phyloP scores from a whole-genome alignment of 2,329 filamentous ascomycete species.

The Neospermospora avenae region DNA sequence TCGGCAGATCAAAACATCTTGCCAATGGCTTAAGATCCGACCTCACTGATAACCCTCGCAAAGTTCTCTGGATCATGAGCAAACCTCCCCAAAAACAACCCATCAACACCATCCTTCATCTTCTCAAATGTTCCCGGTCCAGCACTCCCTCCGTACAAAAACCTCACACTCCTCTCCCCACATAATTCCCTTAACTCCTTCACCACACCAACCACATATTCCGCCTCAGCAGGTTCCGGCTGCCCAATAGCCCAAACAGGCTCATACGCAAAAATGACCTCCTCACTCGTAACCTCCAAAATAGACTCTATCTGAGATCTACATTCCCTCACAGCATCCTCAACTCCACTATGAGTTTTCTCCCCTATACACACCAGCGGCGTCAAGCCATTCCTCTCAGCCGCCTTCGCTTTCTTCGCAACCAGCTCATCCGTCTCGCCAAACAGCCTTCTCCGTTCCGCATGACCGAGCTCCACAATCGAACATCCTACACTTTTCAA shows the following conservation, averaged over 20 bases:
- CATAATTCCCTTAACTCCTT: slow-evolving; percentile 43
- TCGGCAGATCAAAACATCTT: background rate
- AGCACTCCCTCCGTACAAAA: slow-evolving; percentile 81
- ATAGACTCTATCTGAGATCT: slow-evolving; percentile 62
- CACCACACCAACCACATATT: slow-evolving; percentile 66
- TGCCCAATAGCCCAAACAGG: slow-evolving; percentile 88
- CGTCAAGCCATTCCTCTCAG: slow-evolving; percentile 65
- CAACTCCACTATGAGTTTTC: slow-evolving; percentile 48
- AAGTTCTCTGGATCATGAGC: slow-evolving; percentile 74
- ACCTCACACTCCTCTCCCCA: slow-evolving; percentile 61
- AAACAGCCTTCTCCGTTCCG: slow-evolving; percentile 70
- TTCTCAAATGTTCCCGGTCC: slow-evolving; percentile 72
- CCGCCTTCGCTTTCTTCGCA: slow-evolving; percentile 66
- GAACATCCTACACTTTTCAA: slow-evolving; percentile 65
- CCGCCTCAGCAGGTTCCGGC: slow-evolving; percentile 63
- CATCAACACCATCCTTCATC: slow-evolving; percentile 69
- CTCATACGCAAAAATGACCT: slow-evolving; percentile 80
- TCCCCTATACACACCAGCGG: slow-evolving; percentile 83
- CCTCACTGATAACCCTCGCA: slow-evolving; percentile 68
- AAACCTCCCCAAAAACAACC: slow-evolving; percentile 77
- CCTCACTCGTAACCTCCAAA: slow-evolving; percentile 53
- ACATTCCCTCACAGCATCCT: slow-evolving; percentile 63
- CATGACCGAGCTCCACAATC: slow-evolving; percentile 78
- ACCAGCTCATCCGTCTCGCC: slow-evolving; percentile 69
- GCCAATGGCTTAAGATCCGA: slow-evolving; percentile 5